A percentile compares a stretch with the other conserved stretches of the same genome.
Conservation (phyloP, 768 basidiomycete genomes). For the Pisolithus marmoratus region DNA sequence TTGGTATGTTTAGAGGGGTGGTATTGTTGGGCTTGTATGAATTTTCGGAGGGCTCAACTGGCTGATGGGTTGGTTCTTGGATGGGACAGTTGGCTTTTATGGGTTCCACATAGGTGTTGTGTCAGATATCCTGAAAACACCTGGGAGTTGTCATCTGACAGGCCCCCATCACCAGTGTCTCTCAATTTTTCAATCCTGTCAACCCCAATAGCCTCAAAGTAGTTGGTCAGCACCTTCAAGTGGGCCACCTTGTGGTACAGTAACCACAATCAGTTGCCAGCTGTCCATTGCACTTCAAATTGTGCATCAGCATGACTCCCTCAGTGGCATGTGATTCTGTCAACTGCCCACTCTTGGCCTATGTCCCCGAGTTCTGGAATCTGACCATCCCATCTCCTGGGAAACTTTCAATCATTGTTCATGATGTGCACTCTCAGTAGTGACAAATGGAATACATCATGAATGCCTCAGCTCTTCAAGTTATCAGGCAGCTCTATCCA, state of each 20-base stretch:
- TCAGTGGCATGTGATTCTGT: slow-evolving; percentile 17
- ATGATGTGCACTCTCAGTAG: slow-evolving; percentile 19
- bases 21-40: no score
- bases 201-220: slow-evolving; percentile 13
- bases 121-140: no score
- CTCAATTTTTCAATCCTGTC: no score
- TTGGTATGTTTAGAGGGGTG: no score
- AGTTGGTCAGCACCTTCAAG: slow-evolving; percentile 7
- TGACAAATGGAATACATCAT: slow-evolving; percentile 29
- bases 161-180: no score
- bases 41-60: no score
- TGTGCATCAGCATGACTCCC: slow-evolving; percentile 18
- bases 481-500: slow-evolving; percentile 22
- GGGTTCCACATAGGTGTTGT: no score
- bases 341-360: slow-evolving; percentile 13
- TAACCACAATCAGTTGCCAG: slow-evolving; percentile 32
- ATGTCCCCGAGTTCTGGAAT: slow-evolving; percentile 8
- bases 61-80: no score
- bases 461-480: slow-evolving; percentile 20
- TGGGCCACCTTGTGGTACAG: slow-evolving; percentile 17
- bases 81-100: no score
- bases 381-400: slow-evolving; percentile 13
- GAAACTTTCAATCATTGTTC: slow-evolving; percentile 25
- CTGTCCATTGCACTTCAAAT: slow-evolving; percentile 31
- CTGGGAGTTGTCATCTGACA: no score